phyloP scores from a whole-genome alignment of 441 rosid species.

The Geranium incanum region DNA sequence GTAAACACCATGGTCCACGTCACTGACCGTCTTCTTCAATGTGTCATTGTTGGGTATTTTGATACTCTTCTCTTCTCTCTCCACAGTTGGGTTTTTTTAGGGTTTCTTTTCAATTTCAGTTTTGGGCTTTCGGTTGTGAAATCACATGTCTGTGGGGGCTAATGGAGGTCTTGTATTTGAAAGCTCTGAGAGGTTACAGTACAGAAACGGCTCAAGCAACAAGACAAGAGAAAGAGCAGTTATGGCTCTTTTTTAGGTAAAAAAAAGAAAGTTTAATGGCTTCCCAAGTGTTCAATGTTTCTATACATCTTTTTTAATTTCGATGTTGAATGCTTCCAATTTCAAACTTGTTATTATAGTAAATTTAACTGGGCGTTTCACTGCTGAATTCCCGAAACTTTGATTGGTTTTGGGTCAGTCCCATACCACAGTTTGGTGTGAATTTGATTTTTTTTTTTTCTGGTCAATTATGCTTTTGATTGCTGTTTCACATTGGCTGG shows the following conservation, averaged over 20 bases:
- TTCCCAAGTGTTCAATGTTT: not conserved
- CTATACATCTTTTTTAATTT: not conserved
- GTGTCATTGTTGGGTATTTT: not conserved
- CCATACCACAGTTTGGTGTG: not conserved
- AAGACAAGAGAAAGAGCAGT: not conserved
- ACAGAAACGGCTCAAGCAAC: constrained; percentile 5
- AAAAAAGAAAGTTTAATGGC: not conserved
- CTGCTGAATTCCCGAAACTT: not conserved
- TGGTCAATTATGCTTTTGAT: not conserved
- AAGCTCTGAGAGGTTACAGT: constrained; percentile 3
- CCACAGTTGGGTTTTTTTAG: not conserved
- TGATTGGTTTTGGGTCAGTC: not conserved
- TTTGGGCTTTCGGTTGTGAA: not conserved
- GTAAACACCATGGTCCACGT: not conserved
- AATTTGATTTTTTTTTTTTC: not conserved
- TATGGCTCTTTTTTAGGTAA: constrained; percentile 4
- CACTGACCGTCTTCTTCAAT: not conserved
- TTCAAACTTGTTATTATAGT: not conserved
- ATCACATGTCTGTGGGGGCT: not conserved
- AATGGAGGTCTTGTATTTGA: constrained; percentile 6
- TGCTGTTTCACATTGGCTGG: not conserved
- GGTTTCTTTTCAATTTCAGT: not conserved
- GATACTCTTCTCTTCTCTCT: not conserved
- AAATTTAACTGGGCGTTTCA: not conserved
- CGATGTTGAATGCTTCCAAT: not conserved